Percentiles rank a stretch among this genome's conserved stretches.
Evolutionary conservation across 192 early-diverging fungal species (phyloP).

Genomic region (Rhizoclosmatium globosum): DNA sequence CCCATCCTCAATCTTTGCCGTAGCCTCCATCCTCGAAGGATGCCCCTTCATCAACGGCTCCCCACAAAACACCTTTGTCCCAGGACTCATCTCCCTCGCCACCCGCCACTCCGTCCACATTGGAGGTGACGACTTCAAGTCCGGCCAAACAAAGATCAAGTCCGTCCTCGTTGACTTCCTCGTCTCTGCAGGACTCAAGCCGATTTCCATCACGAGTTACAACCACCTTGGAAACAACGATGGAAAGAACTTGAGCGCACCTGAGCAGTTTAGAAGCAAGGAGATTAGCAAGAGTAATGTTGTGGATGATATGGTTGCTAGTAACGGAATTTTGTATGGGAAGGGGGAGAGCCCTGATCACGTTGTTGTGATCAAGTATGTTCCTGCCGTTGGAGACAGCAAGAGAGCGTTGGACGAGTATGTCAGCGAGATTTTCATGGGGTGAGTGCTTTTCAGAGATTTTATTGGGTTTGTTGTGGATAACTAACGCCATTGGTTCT

Average conservation of each 20-base stretch:
- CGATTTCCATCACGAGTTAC: constrained; percentile 94
- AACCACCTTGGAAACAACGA: constrained; percentile 99
- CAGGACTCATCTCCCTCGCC: constrained; percentile 90
- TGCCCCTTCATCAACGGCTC: constrained; percentile 98
- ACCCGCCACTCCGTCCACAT: constrained; percentile 89
- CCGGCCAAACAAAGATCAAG: constrained; percentile 99
- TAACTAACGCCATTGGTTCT: no score
- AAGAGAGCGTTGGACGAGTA: constrained; percentile 99
- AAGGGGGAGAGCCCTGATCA: constrained; percentile 79
- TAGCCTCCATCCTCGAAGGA: constrained; percentile 95
- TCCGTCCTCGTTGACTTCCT: constrained; percentile 98
- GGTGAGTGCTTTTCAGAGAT: constrained; percentile 37
- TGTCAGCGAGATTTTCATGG: constrained; percentile 99
- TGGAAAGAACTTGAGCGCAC: constrained; percentile 96
- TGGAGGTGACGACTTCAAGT: constrained; percentile 99
- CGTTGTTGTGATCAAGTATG: constrained; percentile 99
- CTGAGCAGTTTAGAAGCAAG: constrained; percentile 98
- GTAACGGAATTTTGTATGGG: constrained; percentile 92
- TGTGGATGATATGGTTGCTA: constrained; percentile 99
- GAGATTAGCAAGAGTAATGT: constrained; percentile 99
- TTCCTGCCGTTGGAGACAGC: constrained; percentile 94
- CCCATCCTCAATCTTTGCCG: constrained; percentile 96
- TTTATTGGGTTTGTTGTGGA: neutral
- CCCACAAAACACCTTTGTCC: constrained; percentile 99
- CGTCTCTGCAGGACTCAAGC: constrained; percentile 99